These are phyloP conservation scores for Macadamia tetraphylla DNA, from an alignment of 164 flowering plant species.

Conservation along the genomic window DNA sequence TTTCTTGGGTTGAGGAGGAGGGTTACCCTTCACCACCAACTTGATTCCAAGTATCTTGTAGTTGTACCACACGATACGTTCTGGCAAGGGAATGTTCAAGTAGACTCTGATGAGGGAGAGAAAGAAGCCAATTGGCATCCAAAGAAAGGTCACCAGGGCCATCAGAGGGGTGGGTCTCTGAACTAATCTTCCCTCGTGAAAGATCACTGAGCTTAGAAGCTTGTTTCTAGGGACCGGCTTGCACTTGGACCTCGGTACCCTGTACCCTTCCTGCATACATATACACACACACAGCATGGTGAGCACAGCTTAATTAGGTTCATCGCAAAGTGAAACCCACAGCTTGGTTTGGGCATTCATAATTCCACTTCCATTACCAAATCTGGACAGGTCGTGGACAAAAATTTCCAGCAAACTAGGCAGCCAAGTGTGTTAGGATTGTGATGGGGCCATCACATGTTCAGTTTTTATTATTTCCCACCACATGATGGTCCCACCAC, in stretches of 20 bases:
- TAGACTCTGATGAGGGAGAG: conserved; percentile 58
- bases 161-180: conserved; percentile 66
- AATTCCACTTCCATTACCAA: too few species aligned
- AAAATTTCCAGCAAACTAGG: too few species aligned
- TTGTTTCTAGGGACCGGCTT: conserved; percentile 58
- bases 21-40: conserved; percentile 55
- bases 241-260: conserved; percentile 56
- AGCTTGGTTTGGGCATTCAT: too few species aligned
- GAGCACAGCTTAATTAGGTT: too few species aligned
- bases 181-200: conserved; percentile 81
- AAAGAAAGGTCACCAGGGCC: conserved; percentile 59
- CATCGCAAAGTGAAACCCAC: too few species aligned
- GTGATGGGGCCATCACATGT: too few species aligned
- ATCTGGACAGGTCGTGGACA: too few species aligned
- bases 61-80: conserved; percentile 38
- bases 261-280: conserved; percentile 66
- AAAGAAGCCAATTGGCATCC: conserved; percentile 68
- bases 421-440: too few species aligned
- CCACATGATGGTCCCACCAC: too few species aligned
- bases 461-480: too few species aligned
- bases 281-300: background rate
- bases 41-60: conserved; percentile 61
- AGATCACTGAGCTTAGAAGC: conserved; percentile 59
- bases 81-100: conserved; percentile 56
- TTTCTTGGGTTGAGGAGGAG: conserved; percentile 61